Percentiles rank a stretch among this genome's conserved stretches.
Evolutionary conservation across 2,329 filamentous ascomycete species (phyloP).

Genomic region (Exutisphaerella laricina): DNA sequence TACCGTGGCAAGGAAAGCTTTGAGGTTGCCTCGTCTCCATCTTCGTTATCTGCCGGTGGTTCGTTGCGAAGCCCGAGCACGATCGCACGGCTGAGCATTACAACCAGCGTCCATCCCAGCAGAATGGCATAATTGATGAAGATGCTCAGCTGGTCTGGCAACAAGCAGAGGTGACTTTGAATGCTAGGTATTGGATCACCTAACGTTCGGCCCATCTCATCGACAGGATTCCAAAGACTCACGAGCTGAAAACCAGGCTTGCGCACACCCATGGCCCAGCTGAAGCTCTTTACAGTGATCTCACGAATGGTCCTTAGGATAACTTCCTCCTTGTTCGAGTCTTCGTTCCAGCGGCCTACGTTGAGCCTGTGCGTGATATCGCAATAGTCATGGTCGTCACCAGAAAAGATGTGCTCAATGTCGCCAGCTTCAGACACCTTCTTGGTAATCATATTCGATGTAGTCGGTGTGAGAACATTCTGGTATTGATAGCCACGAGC

Average conservation of each 20-base stretch:
- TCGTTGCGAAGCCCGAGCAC: conserved; percentile 29
- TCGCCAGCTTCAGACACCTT: conserved; percentile 61
- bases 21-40: conserved; percentile 7
- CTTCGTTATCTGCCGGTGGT: conserved; percentile 9
- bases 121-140: conserved; percentile 73
- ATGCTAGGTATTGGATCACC: conserved; percentile 52
- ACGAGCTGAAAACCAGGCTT: conserved; percentile 81
- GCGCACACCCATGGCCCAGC: conserved; percentile 92
- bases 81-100: conserved; percentile 44
- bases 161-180: conserved; percentile 82
- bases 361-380: conserved; percentile 67
- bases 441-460: conserved; percentile 70
- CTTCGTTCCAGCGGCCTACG: conserved; percentile 18
- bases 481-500: conserved; percentile 88
- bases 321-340: conserved; percentile 46
- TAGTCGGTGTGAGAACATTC: conserved; percentile 74
- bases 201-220: conserved; percentile 40
- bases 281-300: conserved; percentile 92
- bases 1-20: conserved; percentile 8
- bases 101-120: conserved; percentile 47
- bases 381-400: conserved; percentile 98
- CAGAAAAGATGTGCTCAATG: conserved; percentile 81
- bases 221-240: conserved; percentile 88
- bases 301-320: conserved; percentile 51
- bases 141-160: conserved; percentile 80